Percentiles rank a stretch among this genome's conserved stretches.
Conservation (phyloP, 108 stramenopile genomes). For the Fragilaria radians region DNA sequence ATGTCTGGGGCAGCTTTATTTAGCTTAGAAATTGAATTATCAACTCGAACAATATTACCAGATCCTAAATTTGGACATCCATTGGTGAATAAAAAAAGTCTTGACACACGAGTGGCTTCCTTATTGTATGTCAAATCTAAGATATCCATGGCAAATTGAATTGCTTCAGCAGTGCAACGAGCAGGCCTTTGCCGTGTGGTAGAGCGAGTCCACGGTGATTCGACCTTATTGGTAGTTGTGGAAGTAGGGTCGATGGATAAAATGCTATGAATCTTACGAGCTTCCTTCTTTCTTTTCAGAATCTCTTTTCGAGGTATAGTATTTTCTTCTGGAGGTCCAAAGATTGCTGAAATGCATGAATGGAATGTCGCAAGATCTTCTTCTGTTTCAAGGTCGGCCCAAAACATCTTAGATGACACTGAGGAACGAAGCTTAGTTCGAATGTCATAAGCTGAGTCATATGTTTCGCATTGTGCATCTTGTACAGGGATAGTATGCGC, state of each 20-base stretch:
- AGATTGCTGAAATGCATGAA: conserved; percentile 30
- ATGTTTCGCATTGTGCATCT: neutral
- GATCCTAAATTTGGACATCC: conserved; percentile 51
- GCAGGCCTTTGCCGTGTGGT: conserved; percentile 3
- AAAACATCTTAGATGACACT: conserved; percentile 18
- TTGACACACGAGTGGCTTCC: conserved; percentile 15
- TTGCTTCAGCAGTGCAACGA: conserved; percentile 43
- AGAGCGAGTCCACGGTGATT: conserved; percentile 33
- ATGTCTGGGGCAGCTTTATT: conserved; percentile 8
- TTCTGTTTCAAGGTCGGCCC: conserved; percentile 3
- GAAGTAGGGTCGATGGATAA: neutral
- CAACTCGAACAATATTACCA: conserved; percentile 26
- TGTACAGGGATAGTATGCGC: conserved; percentile 28
- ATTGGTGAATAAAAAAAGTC: conserved; percentile 55
- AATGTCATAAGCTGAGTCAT: conserved; percentile 16
- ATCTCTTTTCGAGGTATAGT: conserved; percentile 26
- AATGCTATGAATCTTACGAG: conserved; percentile 7
- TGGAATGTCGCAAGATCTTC: conserved; percentile 15
- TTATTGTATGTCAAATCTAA: neutral
- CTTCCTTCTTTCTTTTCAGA: conserved; percentile 31
- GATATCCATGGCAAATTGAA: conserved; percentile 43
- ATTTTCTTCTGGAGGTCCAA: conserved; percentile 15
- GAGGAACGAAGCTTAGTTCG: neutral
- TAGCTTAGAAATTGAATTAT: neutral
- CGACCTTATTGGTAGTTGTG: neutral